A percentile compares a stretch with the other conserved stretches of the same genome.
These are phyloP conservation scores for Yueomyces sp. DNA, from an alignment of 805 yeast species.

Conservation along the genomic window DNA sequence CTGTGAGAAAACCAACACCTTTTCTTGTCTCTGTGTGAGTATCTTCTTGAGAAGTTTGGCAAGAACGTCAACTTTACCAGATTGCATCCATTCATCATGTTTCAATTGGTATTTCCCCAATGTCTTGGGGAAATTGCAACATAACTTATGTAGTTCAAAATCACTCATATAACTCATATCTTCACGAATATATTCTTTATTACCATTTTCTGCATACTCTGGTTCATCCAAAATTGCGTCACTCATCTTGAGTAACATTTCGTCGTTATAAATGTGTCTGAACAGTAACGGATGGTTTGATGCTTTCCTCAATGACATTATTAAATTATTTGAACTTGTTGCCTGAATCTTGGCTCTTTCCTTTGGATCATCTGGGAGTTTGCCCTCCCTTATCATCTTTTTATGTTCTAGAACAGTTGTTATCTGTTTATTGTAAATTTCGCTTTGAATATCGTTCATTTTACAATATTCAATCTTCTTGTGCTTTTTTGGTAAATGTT, in stretches of 20 bases:
- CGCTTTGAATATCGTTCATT: constrained; percentile 38
- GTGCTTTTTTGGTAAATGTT: constrained; percentile 71
- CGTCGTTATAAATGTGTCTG: constrained; percentile 49
- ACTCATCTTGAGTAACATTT: constrained; percentile 51
- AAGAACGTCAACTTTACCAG: constrained; percentile 64
- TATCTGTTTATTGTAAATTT: constrained; percentile 51
- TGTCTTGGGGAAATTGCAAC: constrained; percentile 59
- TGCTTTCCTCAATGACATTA: constrained; percentile 86
- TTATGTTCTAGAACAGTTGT: constrained; percentile 25
- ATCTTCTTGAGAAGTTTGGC: constrained; percentile 43
- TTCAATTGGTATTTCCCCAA: constrained; percentile 40
- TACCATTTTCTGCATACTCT: constrained; percentile 59
- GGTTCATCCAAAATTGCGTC: constrained; percentile 69
- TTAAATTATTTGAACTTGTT: constrained; percentile 39
- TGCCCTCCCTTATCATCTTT: constrained; percentile 15
- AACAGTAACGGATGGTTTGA: constrained; percentile 85
- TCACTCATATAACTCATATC: constrained; percentile 95
- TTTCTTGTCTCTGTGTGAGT: constrained; percentile 37
- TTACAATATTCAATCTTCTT: constrained; percentile 55
- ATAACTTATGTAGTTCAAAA: constrained; percentile 66
- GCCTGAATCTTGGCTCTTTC: constrained; percentile 26
- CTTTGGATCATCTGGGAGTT: constrained; percentile 10
- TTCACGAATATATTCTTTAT: constrained; percentile 63
- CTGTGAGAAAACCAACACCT: constrained; percentile 74
- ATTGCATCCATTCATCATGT: constrained; percentile 40